Percentiles rank a stretch among this genome's conserved stretches.
Evolutionary conservation across 176 grass and related monocot genomes (phyloP).

Genomic region (barley (Hordeum vulgare)): DNA sequence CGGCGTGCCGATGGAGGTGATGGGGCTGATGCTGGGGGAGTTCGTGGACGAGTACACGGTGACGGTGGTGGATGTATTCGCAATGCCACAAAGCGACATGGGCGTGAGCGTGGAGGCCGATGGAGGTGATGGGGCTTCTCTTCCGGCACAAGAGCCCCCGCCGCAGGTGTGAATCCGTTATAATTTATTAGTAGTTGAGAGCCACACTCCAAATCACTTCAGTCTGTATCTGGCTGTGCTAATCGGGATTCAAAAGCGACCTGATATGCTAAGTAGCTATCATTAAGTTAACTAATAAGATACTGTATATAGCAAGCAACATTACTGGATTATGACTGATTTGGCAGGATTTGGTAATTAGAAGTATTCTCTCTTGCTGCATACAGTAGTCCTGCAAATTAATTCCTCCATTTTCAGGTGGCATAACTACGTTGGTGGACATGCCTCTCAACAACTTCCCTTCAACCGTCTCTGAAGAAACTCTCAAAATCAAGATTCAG

Average conservation of each 20-base stretch:
- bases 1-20: slow-evolving; percentile 96
- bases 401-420: no score
- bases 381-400: no score
- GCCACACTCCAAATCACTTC: not conserved
- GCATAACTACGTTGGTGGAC: no score
- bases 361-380: no score
- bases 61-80: slow-evolving; percentile 85
- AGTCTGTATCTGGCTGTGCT: not conserved
- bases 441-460: slow-evolving; percentile 96
- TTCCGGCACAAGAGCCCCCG: slow-evolving; percentile 83
- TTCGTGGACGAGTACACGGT: slow-evolving; percentile 98
- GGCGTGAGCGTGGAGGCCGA: slow-evolving; percentile 85
- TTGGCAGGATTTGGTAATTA: no score
- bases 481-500: slow-evolving; percentile 75
- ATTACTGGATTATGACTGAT: no score
- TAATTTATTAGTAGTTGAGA: not conserved
- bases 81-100: slow-evolving; percentile 95
- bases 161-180: slow-evolving; percentile 38
- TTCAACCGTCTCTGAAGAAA: slow-evolving; percentile 82
- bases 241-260: not conserved
- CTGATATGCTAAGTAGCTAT: not conserved
- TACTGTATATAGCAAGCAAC: no score
- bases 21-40: slow-evolving; percentile 92
- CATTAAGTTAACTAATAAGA: no score
- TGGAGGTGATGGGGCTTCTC: no score